phyloP scores from a whole-genome alignment of 768 basidiomycete genomes.

The Tubosaeta sp. region DNA sequence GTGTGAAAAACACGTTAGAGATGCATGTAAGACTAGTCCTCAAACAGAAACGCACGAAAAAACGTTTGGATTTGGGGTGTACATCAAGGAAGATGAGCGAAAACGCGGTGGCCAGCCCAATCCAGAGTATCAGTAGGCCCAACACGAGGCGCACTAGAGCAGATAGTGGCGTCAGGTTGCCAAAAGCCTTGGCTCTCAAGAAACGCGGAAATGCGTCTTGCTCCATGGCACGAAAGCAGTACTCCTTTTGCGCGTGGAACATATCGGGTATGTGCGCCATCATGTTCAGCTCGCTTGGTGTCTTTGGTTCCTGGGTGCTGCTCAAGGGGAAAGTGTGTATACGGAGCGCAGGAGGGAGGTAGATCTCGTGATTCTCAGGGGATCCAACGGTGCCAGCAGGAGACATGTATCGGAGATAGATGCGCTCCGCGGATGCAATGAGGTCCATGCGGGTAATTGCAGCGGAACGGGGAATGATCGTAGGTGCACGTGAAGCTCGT shows the following conservation, averaged over 20 bases:
- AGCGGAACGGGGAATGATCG: slow-evolving; percentile 86
- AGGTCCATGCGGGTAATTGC: slow-evolving; percentile 90
- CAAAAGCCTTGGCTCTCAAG: slow-evolving; percentile 95
- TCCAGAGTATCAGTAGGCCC: slow-evolving; percentile 87
- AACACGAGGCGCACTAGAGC: slow-evolving; percentile 80
- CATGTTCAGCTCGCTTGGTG: slow-evolving; percentile 59
- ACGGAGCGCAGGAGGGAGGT: slow-evolving; percentile 89
- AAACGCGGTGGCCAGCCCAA: slow-evolving; percentile 88
- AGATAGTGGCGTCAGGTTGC: slow-evolving; percentile 90
- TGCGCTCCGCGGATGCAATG: slow-evolving; percentile 91
- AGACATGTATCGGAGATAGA: slow-evolving; percentile 91
- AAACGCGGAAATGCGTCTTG: slow-evolving; percentile 94
- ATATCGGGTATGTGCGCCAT: slow-evolving; percentile 94
- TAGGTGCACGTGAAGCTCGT: slow-evolving; percentile 86
- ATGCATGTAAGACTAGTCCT: background rate
- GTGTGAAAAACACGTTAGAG: slow-evolving; percentile 7
- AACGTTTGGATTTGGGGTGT: slow-evolving; percentile 84
- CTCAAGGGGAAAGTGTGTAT: slow-evolving; percentile 87
- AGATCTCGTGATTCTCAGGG: slow-evolving; percentile 94
- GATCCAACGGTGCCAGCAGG: slow-evolving; percentile 72
- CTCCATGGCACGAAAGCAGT: slow-evolving; percentile 94
- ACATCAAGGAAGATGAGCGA: slow-evolving; percentile 92
- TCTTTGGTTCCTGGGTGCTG: slow-evolving; percentile 65
- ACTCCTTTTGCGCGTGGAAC: slow-evolving; percentile 97
- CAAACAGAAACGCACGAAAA: slow-evolving; percentile 72